phyloP scores from a whole-genome alignment of 2,329 filamentous ascomycete genomes.

The Didymella pomorum region DNA sequence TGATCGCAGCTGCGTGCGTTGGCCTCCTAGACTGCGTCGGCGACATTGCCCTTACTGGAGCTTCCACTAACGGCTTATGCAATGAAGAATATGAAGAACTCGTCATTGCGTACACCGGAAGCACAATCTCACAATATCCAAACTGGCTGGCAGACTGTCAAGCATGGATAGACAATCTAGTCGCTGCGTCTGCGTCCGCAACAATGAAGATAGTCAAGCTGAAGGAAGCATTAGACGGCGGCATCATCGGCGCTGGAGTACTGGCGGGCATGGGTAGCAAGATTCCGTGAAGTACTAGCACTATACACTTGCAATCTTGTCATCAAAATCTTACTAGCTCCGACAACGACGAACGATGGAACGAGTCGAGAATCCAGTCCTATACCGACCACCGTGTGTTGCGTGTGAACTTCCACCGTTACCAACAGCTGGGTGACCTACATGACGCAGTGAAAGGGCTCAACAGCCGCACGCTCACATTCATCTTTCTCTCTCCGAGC shows the following conservation, averaged over 20 bases:
- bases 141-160: conserved; percentile 76
- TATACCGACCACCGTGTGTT: background rate
- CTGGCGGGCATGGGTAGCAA: conserved; percentile 56
- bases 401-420: background rate
- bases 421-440: background rate
- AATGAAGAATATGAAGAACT: conserved; percentile 61
- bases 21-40: conserved; percentile 73
- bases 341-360: background rate
- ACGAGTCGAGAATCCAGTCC: background rate
- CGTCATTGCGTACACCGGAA: conserved; percentile 80
- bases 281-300: background rate
- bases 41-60: conserved; percentile 61
- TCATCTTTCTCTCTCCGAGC: background rate
- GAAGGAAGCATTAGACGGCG: conserved; percentile 61
- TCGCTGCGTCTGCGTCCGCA: conserved; percentile 53
- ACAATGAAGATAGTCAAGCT: conserved; percentile 58
- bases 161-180: conserved; percentile 67
- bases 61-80: conserved; percentile 25
- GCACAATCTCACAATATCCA: conserved; percentile 81
- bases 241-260: conserved; percentile 65
- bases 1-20: conserved; percentile 76
- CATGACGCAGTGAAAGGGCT: background rate
- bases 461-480: background rate
- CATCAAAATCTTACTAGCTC: background rate
- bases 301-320: background rate